These are phyloP conservation scores for Podaxis sp. DNA, from an alignment of 768 basidiomycete genomes.

Conservation along the genomic window DNA sequence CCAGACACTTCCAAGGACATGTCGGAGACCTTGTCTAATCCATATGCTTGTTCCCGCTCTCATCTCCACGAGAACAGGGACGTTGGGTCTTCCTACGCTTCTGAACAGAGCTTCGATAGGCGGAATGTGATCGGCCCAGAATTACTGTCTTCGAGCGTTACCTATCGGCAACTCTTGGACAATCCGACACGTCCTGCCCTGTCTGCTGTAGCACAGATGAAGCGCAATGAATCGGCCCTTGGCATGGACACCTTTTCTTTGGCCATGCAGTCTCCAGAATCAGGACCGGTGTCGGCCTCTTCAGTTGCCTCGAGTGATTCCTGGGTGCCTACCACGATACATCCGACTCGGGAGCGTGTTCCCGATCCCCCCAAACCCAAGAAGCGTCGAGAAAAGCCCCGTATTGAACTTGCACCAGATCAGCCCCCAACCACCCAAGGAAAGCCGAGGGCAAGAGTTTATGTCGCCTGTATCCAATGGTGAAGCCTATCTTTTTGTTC, in stretches of 20 bases:
- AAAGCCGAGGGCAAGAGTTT: constrained; percentile 72
- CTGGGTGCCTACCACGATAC: neutral
- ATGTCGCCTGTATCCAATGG: constrained; percentile 81
- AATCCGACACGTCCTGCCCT: neutral
- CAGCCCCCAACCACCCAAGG: constrained; percentile 83
- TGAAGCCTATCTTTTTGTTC: constrained; percentile 27
- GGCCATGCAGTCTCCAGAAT: neutral
- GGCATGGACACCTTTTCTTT: constrained; percentile 10
- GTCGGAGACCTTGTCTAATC: neutral
- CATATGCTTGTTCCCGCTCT: neutral
- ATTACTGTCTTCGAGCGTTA: neutral
- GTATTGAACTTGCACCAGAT: constrained; percentile 67
- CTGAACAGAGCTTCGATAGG: constrained; percentile 16
- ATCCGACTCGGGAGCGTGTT: neutral
- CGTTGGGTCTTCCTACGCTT: neutral
- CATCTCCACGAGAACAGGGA: constrained; percentile 7
- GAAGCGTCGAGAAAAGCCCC: constrained; percentile 56
- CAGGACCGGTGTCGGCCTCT: neutral
- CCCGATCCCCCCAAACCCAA: constrained; percentile 24
- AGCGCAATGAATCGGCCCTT: constrained; percentile 3
- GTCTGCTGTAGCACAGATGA: constrained; percentile 12
- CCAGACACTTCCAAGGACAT: neutral
- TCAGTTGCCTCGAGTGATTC: constrained; percentile 5
- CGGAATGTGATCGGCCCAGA: constrained; percentile 10
- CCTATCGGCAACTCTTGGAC: constrained; percentile 9